Conservation (phyloP, 2,329 filamentous ascomycete species). For the Exophiala calicioides region DNA sequence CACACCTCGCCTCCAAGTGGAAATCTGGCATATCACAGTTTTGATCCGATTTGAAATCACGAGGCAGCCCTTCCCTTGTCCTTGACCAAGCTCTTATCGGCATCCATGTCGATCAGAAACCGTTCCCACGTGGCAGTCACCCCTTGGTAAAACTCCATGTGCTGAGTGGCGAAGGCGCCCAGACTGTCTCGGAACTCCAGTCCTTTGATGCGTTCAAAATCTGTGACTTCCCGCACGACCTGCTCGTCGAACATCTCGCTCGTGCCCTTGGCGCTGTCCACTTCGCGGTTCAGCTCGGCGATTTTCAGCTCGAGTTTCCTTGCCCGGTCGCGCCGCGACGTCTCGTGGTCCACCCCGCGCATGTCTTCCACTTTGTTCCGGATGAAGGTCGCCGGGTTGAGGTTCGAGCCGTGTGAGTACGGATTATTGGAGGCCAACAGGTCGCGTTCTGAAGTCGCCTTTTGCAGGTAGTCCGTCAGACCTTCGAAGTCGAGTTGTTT, state of each 20-base stretch:
- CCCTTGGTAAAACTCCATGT: slow-evolving; percentile 81
- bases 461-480: slow-evolving; percentile 91
- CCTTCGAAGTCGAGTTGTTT: slow-evolving; percentile 98
- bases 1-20: too few species aligned
- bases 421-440: slow-evolving; percentile 68
- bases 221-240: slow-evolving; percentile 85
- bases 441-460: slow-evolving; percentile 84
- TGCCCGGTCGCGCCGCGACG: slow-evolving; percentile 79
- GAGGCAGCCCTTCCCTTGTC: slow-evolving; percentile 24
- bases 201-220: slow-evolving; percentile 96
- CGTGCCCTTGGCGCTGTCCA: slow-evolving; percentile 81
- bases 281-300: slow-evolving; percentile 84
- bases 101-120: slow-evolving; percentile 87
- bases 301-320: slow-evolving; percentile 91
- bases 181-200: slow-evolving; percentile 88
- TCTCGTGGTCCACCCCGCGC: slow-evolving; percentile 93
- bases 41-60: too few species aligned
- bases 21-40: too few species aligned
- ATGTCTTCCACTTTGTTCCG: slow-evolving; percentile 95
- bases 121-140: slow-evolving; percentile 83
- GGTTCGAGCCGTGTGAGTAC: slow-evolving; percentile 55
- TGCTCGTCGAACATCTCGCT: slow-evolving; percentile 95
- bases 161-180: slow-evolving; percentile 77
- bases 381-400: slow-evolving; percentile 80
- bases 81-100: slow-evolving; percentile 44